A percentile compares a stretch with the other conserved stretches of the same genome.
Conservation (phyloP, 768 basidiomycete genomes). For the Phylloporus sp. region DNA sequence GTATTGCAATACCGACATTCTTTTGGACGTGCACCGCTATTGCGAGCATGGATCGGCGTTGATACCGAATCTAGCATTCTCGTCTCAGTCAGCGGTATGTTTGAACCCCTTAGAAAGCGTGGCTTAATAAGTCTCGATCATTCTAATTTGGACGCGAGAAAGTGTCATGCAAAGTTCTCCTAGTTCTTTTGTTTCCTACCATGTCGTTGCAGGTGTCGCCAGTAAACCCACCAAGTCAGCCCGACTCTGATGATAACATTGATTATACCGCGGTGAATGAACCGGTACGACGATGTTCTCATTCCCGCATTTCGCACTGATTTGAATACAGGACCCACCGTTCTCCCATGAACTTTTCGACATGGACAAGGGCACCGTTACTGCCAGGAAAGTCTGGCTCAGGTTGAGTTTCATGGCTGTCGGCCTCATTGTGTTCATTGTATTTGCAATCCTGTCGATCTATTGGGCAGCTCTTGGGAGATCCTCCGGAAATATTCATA, state of each 20-base stretch:
- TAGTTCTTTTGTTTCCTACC: background rate
- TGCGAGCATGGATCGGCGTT: background rate
- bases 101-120: background rate
- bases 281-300: constrained; percentile 6
- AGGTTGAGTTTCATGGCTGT: constrained; percentile 37
- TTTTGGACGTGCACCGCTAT: constrained; percentile 12
- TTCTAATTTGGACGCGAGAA: too few relatives aligned
- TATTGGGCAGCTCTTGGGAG: constrained; percentile 60
- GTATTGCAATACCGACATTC: constrained; percentile 26
- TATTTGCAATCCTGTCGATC: constrained; percentile 51
- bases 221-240: background rate
- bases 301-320: constrained; percentile 4
- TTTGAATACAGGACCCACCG: constrained; percentile 17
- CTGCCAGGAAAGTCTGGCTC: constrained; percentile 39
- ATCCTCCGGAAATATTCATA: constrained; percentile 33
- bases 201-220: constrained; percentile 1
- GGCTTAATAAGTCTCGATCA: constrained; percentile 20
- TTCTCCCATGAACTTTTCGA: constrained; percentile 31
- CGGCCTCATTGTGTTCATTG: constrained; percentile 37
- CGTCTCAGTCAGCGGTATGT: background rate
- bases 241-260: background rate
- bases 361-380: constrained; percentile 23
- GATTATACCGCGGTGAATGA: background rate
- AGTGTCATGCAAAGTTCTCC: too few relatives aligned
- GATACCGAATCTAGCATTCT: background rate